Base-by-base conservation (phyloP, 441 rosid species). In the Euphorbia schlechtendalii region DNA sequence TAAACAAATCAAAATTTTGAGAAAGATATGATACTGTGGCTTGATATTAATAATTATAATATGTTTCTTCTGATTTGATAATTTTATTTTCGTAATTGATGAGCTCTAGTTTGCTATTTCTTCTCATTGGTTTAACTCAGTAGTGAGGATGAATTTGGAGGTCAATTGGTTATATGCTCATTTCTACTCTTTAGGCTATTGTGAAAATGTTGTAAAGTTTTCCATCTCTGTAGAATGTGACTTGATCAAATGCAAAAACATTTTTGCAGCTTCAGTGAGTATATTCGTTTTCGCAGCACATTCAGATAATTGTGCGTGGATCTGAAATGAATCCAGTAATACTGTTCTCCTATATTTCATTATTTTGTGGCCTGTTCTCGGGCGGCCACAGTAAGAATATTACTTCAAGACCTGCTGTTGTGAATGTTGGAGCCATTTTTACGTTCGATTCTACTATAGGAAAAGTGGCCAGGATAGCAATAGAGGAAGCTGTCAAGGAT, bases 401-500 rank as follows among this genome's bases (percentile, higher is more conserved):
- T 59, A 73, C 83, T 22, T 69, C 84, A 24, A 82, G 89, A 58
- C 96, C 99, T 56, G 68, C 77, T 71, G 82, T 76, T 76, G 86
- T 87, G 32, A 82, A 80, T 60, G 57, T 89, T 65, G 97, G 99
- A 61, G 86, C 93, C 25, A 69, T 94, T 66, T 84, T 90, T 78
- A 62, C 80, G 14, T 71, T 80, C 30, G 67, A 85, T 60, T 84
- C 97, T 45, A 73, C 83, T 48, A 83, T 87, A 27, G 99, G 97
- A 57, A 84, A 72, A 79, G 96, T 82, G 66, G 96, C 99, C 59
- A 83, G 86, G 81, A 74, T 89, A 76, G 96, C 96, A 41, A 89
- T 94, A 15, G 74, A 82, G 13, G 88, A 86, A 77, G 99, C 99
- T 73, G 82, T 86, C 61, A 87, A 87, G 67, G 96, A 92, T 77